Evolutionary conservation across 768 basidiomycete species (phyloP).

Genomic region (Rubroboletus pulcherrimus): DNA sequence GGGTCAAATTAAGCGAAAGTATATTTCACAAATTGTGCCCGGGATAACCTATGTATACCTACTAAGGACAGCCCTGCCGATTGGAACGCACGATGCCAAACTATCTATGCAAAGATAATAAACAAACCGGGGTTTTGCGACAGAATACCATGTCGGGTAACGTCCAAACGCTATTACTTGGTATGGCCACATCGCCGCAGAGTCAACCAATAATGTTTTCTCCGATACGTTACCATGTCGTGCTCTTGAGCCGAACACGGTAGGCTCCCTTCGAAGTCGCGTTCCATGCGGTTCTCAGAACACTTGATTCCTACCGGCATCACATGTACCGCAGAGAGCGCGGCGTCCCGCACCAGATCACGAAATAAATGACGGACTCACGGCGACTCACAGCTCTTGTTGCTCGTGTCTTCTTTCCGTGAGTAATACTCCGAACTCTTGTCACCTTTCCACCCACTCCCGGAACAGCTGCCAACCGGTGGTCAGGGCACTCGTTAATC

Average conservation of each 20-base stretch:
- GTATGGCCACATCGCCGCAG: not conserved
- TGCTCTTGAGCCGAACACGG: not conserved
- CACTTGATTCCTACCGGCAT: constrained; percentile 5
- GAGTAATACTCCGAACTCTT: not conserved
- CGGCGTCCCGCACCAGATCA: not conserved
- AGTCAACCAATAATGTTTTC: not conserved
- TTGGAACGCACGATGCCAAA: not conserved
- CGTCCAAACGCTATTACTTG: not conserved
- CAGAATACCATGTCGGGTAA: not conserved
- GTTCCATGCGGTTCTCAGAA: constrained; percentile 3
- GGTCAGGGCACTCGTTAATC: not conserved
- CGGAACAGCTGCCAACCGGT: not conserved
- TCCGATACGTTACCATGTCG: not conserved
- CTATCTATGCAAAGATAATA: not conserved
- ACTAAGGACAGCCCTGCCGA: not conserved
- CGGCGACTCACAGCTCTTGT: not conserved
- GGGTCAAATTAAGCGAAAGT: not conserved
- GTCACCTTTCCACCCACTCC: not conserved
- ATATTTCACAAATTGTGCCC: not conserved
- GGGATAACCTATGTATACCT: not conserved
- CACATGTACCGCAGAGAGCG: not conserved
- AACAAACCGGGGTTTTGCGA: not conserved
- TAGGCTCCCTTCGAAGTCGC: not conserved
- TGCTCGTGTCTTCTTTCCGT: not conserved
- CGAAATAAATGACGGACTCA: not conserved